Evolutionary conservation across 2,329 filamentous ascomycete genomes (phyloP), one percentile per base, ranked within the genome.

Genomic region (Hypoxylon sp.): DNA sequence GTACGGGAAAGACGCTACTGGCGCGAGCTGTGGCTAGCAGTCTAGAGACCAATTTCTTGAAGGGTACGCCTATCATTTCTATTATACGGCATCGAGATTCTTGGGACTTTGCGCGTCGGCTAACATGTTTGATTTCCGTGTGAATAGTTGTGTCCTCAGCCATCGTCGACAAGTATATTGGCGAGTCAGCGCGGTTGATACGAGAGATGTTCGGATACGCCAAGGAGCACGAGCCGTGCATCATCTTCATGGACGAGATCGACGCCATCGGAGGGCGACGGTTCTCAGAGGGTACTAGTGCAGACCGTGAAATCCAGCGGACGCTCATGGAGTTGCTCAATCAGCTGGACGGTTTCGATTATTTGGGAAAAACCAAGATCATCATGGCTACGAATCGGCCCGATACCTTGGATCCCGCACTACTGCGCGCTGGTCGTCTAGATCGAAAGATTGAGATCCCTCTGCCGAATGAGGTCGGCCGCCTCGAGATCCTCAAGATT

Each of bases 221-320:
- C 76, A 98, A 98, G 83, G 97, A 99, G 80, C 96, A 99, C 80
- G 96, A 99, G 82, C 96, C 96, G 41, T 99, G 96, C 81, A 99
- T 99, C 81, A 99, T 99, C 83, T 99, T 99, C 88, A 99, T 99
- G 96, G 97, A 99, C 86, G 96, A 99, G 83, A 99, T 99, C 78
- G 96, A 99, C 78, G 96, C 96, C 77, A 99, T 99, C 77, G 96
- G 96, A 80, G 97, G 97, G 70, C 90, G 97, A 75, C 89, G 96
- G 76, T 99, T 99, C 82, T 97, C 93, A 0, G 96, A 99, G 81
- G 96, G 97, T 74, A 99, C 96, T 56, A 97, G 94, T 66, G 96
- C 96, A 55, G 96, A 99, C 84, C 91, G 97, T 77, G 96, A 99
- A 81, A 99, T 99, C 75, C 96, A 99, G 83, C 91, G 96, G 78